Evolutionary conservation across 305 asterid genomes (phyloP).

Genomic region (Plantago coronopus): DNA sequence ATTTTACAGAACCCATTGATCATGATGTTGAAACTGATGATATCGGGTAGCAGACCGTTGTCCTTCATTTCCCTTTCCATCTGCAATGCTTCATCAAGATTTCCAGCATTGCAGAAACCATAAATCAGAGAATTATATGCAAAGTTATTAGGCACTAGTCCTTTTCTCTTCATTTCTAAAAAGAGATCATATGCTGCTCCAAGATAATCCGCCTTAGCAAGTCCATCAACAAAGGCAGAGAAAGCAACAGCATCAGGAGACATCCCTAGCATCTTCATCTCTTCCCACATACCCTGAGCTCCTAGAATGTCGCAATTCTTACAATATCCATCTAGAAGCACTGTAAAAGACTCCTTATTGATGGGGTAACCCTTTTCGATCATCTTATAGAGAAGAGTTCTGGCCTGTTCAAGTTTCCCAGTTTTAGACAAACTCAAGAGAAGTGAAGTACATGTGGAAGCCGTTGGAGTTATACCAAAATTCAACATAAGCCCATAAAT

Average conservation of each 20-base stretch:
- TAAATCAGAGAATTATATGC: constrained; percentile 76
- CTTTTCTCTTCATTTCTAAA: constrained; percentile 49
- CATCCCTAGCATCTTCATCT: constrained; percentile 62
- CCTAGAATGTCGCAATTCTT: constrained; percentile 59
- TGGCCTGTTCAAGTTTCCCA: constrained; percentile 69
- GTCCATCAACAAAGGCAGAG: constrained; percentile 82
- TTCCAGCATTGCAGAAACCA: constrained; percentile 66
- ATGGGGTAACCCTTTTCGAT: constrained; percentile 57
- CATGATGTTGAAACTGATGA: constrained; percentile 69
- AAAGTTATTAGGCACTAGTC: constrained; percentile 82
- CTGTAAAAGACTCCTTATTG: constrained; percentile 61
- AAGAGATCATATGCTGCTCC: constrained; percentile 56
- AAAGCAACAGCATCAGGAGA: constrained; percentile 90
- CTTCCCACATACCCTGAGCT: constrained; percentile 75
- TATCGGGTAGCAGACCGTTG: constrained; percentile 68
- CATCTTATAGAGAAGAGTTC: constrained; percentile 58
- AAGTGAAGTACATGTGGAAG: constrained; percentile 72
- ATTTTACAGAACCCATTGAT: constrained; percentile 74
- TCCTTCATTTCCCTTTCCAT: constrained; percentile 78
- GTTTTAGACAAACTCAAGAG: constrained; percentile 58
- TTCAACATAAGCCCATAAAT: constrained; percentile 56
- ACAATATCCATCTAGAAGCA: constrained; percentile 74
- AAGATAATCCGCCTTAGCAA: constrained; percentile 60
- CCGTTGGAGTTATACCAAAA: constrained; percentile 69
- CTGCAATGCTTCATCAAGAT: constrained; percentile 52